Evolutionary conservation across 192 early-diverging fungal species (phyloP).

Genomic region (Backusella australiensis): DNA sequence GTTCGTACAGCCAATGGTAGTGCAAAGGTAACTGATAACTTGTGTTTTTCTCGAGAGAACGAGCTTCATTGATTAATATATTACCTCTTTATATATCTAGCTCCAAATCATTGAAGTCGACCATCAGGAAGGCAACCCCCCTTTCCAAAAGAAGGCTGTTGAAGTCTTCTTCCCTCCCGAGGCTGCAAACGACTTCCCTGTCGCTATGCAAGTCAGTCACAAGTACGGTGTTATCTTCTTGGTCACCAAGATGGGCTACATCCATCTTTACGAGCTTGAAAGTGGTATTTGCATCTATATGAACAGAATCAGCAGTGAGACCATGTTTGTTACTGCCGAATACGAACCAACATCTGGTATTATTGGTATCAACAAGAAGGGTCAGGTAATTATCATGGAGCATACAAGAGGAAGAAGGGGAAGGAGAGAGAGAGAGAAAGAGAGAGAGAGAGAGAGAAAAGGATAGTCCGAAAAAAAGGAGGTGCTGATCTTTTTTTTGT

Average conservation of each 20-base stretch:
- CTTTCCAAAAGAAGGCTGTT: conserved; percentile 85
- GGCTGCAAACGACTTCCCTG: conserved; percentile 92
- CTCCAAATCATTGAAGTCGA: conserved; percentile 96
- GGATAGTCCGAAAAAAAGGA: not conserved
- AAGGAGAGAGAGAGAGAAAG: not conserved
- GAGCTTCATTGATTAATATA: not conserved
- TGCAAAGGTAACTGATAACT: conserved; percentile 61
- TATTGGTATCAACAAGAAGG: conserved; percentile 95
- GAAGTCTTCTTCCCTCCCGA: conserved; percentile 98
- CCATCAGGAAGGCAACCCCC: conserved; percentile 88
- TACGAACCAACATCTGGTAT: conserved; percentile 83
- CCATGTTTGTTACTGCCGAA: conserved; percentile 97
- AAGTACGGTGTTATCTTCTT: conserved; percentile 95
- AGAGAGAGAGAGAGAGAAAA: not conserved
- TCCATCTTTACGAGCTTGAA: conserved; percentile 97
- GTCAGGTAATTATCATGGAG: conserved; percentile 55
- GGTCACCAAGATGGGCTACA: conserved; percentile 97
- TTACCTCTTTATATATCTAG: conserved; percentile 29
- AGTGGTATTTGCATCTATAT: conserved; percentile 93
- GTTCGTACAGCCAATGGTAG: conserved; percentile 68
- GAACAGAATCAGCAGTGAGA: conserved; percentile 96
- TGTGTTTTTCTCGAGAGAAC: not conserved
- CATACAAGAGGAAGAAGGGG: not conserved
- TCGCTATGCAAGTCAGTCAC: conserved; percentile 92
- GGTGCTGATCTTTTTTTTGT: conserved; percentile 7